phyloP scores from a whole-genome alignment of 2,329 filamentous ascomycete genomes.

The Aspergillus aculeatinus region DNA sequence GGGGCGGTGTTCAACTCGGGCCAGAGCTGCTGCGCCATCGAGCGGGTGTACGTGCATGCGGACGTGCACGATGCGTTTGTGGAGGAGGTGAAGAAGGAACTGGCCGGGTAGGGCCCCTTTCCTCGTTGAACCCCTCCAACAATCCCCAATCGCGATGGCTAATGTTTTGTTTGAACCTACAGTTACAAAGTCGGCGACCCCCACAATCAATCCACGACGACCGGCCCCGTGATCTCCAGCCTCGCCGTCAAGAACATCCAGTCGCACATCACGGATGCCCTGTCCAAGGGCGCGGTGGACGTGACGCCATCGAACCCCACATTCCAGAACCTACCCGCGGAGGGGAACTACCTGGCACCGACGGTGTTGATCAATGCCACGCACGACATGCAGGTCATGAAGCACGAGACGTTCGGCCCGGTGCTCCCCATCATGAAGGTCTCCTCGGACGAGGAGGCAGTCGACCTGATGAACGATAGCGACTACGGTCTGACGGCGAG shows the following conservation, averaged over 20 bases:
- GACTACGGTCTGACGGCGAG: conserved; percentile 88
- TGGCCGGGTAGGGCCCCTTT: conserved; percentile 54
- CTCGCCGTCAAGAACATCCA: conserved; percentile 71
- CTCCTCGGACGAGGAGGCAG: conserved; percentile 72
- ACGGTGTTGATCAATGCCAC: conserved; percentile 74
- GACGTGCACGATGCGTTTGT: conserved; percentile 82
- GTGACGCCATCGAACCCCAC: conserved; percentile 73
- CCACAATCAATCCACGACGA: conserved; percentile 67
- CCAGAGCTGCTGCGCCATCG: conserved; percentile 88
- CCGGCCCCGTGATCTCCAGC: conserved; percentile 83
- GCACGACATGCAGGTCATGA: conserved; percentile 84
- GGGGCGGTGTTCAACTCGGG: conserved; percentile 91
- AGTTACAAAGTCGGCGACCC: conserved; percentile 65
- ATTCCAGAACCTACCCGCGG: conserved; percentile 66
- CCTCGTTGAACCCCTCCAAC: not conserved
- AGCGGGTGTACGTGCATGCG: conserved; percentile 83
- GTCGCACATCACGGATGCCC: conserved; percentile 74
- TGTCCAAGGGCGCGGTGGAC: conserved; percentile 77
- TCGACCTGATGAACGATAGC: conserved; percentile 85
- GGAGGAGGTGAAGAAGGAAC: conserved; percentile 71
- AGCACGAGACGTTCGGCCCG: conserved; percentile 88
- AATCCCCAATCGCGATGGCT: not conserved
- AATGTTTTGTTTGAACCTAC: not conserved
- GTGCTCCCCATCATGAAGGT: conserved; percentile 87
- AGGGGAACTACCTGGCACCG: conserved; percentile 81